Base-by-base conservation (phyloP, 192 early-diverging fungal genomes). In the Tieghemiomyces parasiticus region DNA sequence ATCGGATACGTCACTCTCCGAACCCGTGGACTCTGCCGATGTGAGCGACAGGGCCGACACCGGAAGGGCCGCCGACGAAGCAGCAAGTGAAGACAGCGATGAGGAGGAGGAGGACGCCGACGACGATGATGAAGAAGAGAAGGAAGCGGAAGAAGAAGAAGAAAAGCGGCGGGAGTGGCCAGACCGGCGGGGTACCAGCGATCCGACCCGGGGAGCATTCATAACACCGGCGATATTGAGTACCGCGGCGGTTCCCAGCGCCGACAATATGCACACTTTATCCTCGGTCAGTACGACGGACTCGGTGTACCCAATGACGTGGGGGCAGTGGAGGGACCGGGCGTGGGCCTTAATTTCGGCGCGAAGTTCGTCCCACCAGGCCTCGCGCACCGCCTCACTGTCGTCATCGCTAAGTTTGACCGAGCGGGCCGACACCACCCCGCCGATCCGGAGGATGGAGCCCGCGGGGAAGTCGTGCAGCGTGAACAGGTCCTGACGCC, bases 291-390 rank as follows among this genome's bases (percentile, higher is more conserved):
- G 80, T 19, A 73, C 75, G 10, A 74, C 69, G 2, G 66, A 67
- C 60, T 90, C 88, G 16, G 74, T 71, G 67, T 90, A 90, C 45
- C 88, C 88, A 42, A 88, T 71, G 28, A 90, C 71, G 52, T 83
- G 72, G 30, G 80, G 69, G 59, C 87, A 90, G n/a, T 78, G 76
- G 8, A 88, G 61, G 0, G 72, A 66, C 51, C 78, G 60, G 14
- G 87, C 87, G 61, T 90, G 88, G 35, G 71, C 69, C 58, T 85
- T 85, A 67, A 90, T 82, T 65, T 90, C 88, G 31, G 86, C 87
- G 34, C 88, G 69, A 16, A 90, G 66, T 67, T 90, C 88, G 12
- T 71, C 61, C 78, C 82, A 86, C 84, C 84, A 86, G 3, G 67
- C 38, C 54, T 84, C 80, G 12, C 84, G 66, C 30, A 80, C 78